phyloP scores from a whole-genome alignment of 2,329 filamentous ascomycete genomes.

The Claviceps cyperi region DNA sequence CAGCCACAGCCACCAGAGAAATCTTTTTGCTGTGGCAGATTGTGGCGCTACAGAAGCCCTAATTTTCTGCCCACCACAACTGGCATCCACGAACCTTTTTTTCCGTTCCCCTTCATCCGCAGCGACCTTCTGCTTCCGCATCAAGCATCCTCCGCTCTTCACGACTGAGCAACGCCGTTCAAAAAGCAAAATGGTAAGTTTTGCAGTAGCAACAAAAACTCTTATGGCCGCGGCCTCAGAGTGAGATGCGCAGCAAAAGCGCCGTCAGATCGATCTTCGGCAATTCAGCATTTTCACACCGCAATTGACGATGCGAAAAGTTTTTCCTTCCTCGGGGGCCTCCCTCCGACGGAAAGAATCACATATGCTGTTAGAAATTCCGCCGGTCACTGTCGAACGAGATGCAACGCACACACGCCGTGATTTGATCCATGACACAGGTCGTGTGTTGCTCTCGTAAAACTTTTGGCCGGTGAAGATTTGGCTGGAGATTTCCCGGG shows the following conservation, averaged over 20 bases:
- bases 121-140: conserved; percentile 16
- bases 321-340: neutral
- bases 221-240: conserved; percentile 25
- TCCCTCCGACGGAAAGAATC: neutral
- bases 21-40: conserved; percentile 8
- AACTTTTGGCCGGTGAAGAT: conserved; percentile 34
- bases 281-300: conserved; percentile 1
- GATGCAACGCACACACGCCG: neutral
- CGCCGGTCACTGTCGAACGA: conserved; percentile 14
- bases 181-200: conserved; percentile 29
- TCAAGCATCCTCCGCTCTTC: conserved; percentile 19
- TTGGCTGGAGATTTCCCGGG: conserved; percentile 46
- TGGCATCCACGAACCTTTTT: conserved; percentile 17
- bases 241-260: conserved; percentile 19
- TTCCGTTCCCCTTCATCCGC: conserved; percentile 10
- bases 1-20: conserved; percentile 6
- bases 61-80: conserved; percentile 20
- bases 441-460: neutral
- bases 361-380: conserved; percentile 19
- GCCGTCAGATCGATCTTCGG: conserved; percentile 21
- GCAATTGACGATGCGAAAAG: conserved; percentile 4
- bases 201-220: conserved; percentile 15
- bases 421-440: neutral
- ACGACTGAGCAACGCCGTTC: conserved; percentile 21
- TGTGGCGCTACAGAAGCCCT: conserved; percentile 18